These are phyloP conservation scores for Solanum piurae DNA, from an alignment of 257 asterid species.

Conservation along the genomic window DNA sequence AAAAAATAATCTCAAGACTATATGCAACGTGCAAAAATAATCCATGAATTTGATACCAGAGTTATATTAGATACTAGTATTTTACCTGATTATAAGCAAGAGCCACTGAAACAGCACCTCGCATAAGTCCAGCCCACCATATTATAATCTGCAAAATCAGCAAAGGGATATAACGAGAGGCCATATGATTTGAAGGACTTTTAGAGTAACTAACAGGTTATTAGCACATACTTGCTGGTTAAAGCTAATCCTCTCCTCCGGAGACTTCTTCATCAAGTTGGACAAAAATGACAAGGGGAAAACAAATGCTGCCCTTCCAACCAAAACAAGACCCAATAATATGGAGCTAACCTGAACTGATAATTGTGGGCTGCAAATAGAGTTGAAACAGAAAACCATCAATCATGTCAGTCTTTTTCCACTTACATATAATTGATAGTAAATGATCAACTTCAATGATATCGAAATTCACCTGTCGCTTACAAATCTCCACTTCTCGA, in stretches of 20 bases:
- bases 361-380: constrained; percentile 51
- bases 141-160: constrained; percentile 47
- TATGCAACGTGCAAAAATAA: background rate
- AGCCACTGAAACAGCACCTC: constrained; percentile 99
- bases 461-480: constrained; percentile 52
- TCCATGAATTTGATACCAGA: background rate
- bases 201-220: background rate
- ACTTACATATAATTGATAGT: background rate
- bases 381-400: background rate
- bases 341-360: constrained; percentile 66
- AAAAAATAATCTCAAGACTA: background rate
- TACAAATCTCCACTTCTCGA: constrained; percentile 84
- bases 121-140: constrained; percentile 99
- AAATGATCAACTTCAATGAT: background rate
- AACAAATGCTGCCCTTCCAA: constrained; percentile 94
- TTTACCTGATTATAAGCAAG: constrained; percentile 97
- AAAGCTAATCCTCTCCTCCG: constrained; percentile 48
- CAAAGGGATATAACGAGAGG: background rate
- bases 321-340: constrained; percentile 73
- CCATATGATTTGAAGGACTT: background rate
- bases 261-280: constrained; percentile 69
- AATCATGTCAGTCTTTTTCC: background rate
- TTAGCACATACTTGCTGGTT: constrained; percentile 65
- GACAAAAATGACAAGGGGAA: constrained; percentile 84
- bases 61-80: background rate